Evolutionary conservation across 208 protist genomes (phyloP), one percentile per base, ranked within the genome.

Genomic region (Leishmania major): DNA sequence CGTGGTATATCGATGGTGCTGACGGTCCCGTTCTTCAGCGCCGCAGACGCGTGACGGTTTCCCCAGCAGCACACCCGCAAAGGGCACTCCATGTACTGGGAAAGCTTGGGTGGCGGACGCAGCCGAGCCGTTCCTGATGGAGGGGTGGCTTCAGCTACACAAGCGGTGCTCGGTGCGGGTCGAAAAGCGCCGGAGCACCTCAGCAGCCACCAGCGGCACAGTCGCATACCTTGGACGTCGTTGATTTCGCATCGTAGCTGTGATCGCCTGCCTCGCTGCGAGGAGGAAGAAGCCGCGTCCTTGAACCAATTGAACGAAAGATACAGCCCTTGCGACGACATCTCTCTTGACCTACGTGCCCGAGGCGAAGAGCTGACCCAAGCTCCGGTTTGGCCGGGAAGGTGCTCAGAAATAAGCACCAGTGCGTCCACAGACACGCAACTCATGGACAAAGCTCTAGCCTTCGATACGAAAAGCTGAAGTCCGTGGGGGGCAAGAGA

Each of bases 181-280:
- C 35, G 69, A 53, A 64, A 76, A 31, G 66, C 51, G 0, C 75
- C 78, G 25, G 83, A 75, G 45, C 79, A 83, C 67, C 37, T 59
- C 43, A 77, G 79, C 7, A 83, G 73, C 83, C 86, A 89, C 86
- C 82, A 89, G 10, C 74, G 75, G 17, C 79, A 51, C 53, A 79
- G n/a, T 37, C 82, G 51, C 37, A 80, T 47, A 13, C 83, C 72
- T 4, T 82, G 40, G 15, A 49, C 70, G 51, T 85, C 75, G 28
- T 67, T 45, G 47, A 87, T 57, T 31, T 77, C 71, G 74, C 82
- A 87, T 31, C 67, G 76, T 3, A 85, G 67, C 6, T 77, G 72
- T 40, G 71, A 2, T 19, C 69, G 81, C 8, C 43, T 22, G n/a
- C 67, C 47, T 60, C 70, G 51, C 25, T 59, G 75, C 37, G 49